Evolutionary conservation across 1,284 basidiomycete species (phyloP), one percentile per base, ranked within the genome.

Genomic region (Ustilago tritici): DNA sequence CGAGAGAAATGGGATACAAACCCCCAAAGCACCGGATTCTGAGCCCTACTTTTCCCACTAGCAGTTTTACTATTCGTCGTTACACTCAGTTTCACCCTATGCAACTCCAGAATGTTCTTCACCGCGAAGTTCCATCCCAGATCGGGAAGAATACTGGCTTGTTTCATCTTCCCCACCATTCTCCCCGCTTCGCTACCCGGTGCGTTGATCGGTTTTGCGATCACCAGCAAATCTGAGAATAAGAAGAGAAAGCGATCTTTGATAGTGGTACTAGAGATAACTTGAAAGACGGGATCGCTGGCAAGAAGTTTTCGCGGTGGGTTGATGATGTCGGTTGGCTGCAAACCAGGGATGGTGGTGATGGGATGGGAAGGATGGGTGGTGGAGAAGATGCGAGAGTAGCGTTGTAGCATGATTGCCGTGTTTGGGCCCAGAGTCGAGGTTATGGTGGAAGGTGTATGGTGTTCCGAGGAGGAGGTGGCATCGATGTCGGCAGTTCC

Each of bases 191-290:
- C 77, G 17, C 65, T 50, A 91, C 83, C 94, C 92, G 53, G 92
- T 49, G 65, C 57, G 47, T 88, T 84, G 50, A 89, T 62, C 0
- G 89, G 89, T 81, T 90, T 90, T 40, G 89, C 88, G 71, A 99
- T 91, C 84, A 99, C 90, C 52, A 99, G 89, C 55, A 98, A 90
- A 85, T 99, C 97, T 84, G 89, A 93, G 89, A 99, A 99, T 28
- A 99, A 89, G 88, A 98, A 95, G 14, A 99, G 89, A 88, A 94
- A 95, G 6, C 96, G 92, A 84, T 98, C 95, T 86, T 99, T 98
- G 87, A 97, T 93, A 1, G 93, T 95, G 81, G 95, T 93, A 40
- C 92, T 89, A 87, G 95, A 95, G 81, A 95, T 94, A 7, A 98
- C 94, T 87, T 99, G 96, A 17, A 98, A 89, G 15, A 97, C 93